Percentiles rank a stretch among this genome's conserved stretches.
These are phyloP conservation scores for Colletotrichum incanum DNA, from an alignment of 2,329 filamentous ascomycete genomes.

Conservation along the genomic window DNA sequence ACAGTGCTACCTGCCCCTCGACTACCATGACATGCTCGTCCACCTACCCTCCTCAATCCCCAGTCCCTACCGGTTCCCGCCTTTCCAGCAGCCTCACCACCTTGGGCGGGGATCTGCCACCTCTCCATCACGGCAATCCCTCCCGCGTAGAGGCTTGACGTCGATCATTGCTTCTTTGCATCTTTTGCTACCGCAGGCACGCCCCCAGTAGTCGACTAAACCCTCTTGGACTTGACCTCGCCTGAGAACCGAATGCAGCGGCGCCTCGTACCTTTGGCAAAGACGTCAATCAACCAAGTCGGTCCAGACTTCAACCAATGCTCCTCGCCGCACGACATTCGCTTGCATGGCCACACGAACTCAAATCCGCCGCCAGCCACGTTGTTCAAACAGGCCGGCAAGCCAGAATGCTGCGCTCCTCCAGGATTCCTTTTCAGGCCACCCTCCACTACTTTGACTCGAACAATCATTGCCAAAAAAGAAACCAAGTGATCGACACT, in stretches of 20 bases:
- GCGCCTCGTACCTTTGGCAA: background rate
- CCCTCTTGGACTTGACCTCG: background rate
- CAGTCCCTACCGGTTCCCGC: background rate
- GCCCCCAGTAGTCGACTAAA: background rate
- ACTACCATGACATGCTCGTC: background rate
- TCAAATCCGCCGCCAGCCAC: constrained; percentile 21
- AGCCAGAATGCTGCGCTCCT: constrained; percentile 15
- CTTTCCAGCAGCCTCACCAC: background rate
- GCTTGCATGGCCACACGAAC: background rate
- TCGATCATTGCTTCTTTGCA: constrained; percentile 35
- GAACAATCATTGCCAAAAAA: background rate
- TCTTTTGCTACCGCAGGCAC: constrained; percentile 17
- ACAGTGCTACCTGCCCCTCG: background rate
- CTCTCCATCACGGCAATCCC: constrained; percentile 2
- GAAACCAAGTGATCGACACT: constrained; percentile 17
- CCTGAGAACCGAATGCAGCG: constrained; percentile 6
- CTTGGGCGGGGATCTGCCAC: background rate
- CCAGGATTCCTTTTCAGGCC: background rate
- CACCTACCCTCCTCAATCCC: background rate
- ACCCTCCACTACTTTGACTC: background rate
- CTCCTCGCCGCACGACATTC: background rate
- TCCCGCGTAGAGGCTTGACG: constrained; percentile 16
- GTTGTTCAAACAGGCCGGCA: constrained; percentile 19
- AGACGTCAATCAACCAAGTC: constrained; percentile 9
- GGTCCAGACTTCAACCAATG: background rate